A percentile compares a stretch with the other conserved stretches of the same genome.
Evolutionary conservation across 2,329 filamentous ascomycete genomes (phyloP).

Genomic region (Alternaria arborescens): DNA sequence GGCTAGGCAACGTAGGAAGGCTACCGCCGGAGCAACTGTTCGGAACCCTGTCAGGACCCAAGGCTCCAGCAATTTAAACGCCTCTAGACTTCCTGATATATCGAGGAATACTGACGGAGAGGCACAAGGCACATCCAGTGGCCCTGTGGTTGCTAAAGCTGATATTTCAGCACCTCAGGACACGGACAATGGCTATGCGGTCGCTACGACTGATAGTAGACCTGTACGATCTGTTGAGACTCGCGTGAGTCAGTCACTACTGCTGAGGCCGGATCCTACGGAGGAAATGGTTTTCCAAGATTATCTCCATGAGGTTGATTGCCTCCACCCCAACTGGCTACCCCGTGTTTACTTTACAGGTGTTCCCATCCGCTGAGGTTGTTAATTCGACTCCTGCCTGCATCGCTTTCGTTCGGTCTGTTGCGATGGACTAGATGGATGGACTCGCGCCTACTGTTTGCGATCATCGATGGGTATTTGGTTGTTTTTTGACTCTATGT

Average conservation of each 20-base stretch:
- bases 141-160: background rate
- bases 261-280: background rate
- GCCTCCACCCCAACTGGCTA: background rate
- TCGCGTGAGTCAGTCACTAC: background rate
- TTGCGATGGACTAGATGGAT: background rate
- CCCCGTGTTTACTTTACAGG: background rate
- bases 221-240: background rate
- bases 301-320: background rate
- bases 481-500: background rate
- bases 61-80: constrained; percentile 44
- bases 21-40: constrained; percentile 59
- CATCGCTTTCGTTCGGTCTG: background rate
- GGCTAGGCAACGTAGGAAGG: constrained; percentile 58
- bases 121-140: background rate
- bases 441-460: background rate
- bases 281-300: background rate
- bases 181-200: background rate
- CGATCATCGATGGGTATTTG: background rate
- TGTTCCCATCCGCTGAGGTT: background rate
- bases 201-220: background rate
- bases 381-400: background rate
- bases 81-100: background rate
- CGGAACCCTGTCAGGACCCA: constrained; percentile 44
- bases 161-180: background rate
- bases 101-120: background rate